These are phyloP conservation scores for Ascoidea rubescens DNA, from an alignment of 805 yeast genomes.

Conservation along the genomic window DNA sequence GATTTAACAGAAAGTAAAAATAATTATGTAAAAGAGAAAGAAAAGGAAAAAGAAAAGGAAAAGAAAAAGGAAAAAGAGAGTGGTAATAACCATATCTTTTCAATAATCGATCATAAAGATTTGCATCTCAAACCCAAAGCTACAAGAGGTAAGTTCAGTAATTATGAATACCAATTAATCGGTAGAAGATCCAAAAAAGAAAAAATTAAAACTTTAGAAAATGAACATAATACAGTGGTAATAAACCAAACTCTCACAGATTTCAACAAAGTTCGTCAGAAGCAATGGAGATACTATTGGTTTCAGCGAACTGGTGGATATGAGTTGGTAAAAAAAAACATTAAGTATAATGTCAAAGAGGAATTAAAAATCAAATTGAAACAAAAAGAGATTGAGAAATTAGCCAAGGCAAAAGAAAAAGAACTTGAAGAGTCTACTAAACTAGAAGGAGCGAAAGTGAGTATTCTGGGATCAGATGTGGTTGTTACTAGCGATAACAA, in stretches of 20 bases:
- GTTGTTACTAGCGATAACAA: not conserved
- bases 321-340: slow-evolving; percentile 2
- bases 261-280: slow-evolving; percentile 1
- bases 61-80: too few species aligned
- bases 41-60: too few species aligned
- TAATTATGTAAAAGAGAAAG: too few species aligned
- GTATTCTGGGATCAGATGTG: not conserved
- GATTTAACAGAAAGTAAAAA: too few species aligned
- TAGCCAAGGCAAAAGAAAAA: not conserved
- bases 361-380: not conserved
- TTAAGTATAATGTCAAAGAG: slow-evolving; percentile 2
- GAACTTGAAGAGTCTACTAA: not conserved
- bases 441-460: too few species aligned
- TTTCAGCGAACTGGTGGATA: slow-evolving; percentile 9
- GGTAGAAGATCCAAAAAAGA: slow-evolving; percentile 3
- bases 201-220: slow-evolving; percentile 6
- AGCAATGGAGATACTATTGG: slow-evolving; percentile 11
- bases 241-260: slow-evolving; percentile 6
- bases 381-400: not conserved
- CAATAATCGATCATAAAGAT: too few species aligned
- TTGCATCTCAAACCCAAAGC: too few species aligned
- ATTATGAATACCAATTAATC: slow-evolving; percentile 1
- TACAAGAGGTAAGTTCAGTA: too few species aligned
- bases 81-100: too few species aligned
- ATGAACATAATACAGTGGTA: slow-evolving; percentile 8